Conservation (phyloP, 306 rosid genomes). For the Cicer bijugum region DNA sequence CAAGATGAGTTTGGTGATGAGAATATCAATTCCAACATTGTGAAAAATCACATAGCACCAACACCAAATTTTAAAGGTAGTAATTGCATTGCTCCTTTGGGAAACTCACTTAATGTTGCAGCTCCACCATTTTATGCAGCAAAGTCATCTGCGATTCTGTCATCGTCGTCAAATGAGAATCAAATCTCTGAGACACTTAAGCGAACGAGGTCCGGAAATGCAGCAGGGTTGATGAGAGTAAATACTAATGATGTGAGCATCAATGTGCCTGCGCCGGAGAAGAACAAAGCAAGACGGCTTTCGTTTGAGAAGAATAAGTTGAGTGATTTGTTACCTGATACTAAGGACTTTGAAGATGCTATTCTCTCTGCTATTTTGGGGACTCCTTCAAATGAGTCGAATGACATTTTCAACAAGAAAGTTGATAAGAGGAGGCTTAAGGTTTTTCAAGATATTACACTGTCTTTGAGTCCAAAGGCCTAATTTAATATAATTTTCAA, state of each 20-base stretch:
- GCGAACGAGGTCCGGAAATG: slow-evolving; percentile 90
- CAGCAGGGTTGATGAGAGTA: slow-evolving; percentile 59
- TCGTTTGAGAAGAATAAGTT: slow-evolving; percentile 52
- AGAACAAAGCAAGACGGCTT: slow-evolving; percentile 68
- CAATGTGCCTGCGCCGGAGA: slow-evolving; percentile 45
- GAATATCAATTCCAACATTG: slow-evolving; percentile 60
- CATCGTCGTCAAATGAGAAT: slow-evolving; percentile 49
- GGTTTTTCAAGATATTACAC: slow-evolving; percentile 85
- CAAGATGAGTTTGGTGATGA: slow-evolving; percentile 73
- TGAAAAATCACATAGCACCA: slow-evolving; percentile 37
- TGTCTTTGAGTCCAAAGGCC: slow-evolving; percentile 92
- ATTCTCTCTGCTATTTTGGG: slow-evolving; percentile 77
- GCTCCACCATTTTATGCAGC: slow-evolving; percentile 82
- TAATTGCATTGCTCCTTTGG: neutral
- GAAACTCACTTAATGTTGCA: slow-evolving; percentile 56
- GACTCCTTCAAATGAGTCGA: slow-evolving; percentile 48
- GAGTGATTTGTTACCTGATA: slow-evolving; percentile 66
- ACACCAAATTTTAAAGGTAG: slow-evolving; percentile 43
- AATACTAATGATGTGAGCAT: slow-evolving; percentile 40
- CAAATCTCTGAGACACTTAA: slow-evolving; percentile 68
- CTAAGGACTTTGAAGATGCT: slow-evolving; percentile 89
- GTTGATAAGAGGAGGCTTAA: slow-evolving; percentile 86
- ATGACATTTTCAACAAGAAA: slow-evolving; percentile 51
- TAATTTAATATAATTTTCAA: slow-evolving; percentile 42
- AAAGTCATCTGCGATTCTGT: slow-evolving; percentile 43